Evolutionary conservation across 2,329 filamentous ascomycete species (phyloP), one percentile per base, ranked within the genome.

Genomic region (Coniochaeta prunicola): DNA sequence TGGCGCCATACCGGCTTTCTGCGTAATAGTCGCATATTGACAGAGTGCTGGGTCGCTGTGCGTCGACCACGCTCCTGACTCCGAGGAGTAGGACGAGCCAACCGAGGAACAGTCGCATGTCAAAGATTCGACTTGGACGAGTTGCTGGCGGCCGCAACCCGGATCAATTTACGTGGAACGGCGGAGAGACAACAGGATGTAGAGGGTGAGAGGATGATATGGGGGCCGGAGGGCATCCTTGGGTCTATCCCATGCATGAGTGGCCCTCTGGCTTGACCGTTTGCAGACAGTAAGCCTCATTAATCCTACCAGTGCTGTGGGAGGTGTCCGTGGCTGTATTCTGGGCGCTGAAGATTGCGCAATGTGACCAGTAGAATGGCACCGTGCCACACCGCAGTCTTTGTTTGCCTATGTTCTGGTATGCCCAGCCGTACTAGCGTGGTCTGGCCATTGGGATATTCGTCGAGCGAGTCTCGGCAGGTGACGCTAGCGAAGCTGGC

Each of bases 11-110:
- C 5, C 53, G 57, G 12, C 59, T 42, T 5, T 62, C 56, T 2
- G 69, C 67, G 56, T 71, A 71, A 56, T 68, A 71, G 58, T 71
- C 69, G 58, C 69, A 71, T 26, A 71, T 67, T 34, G 67, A 65
- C 26, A 57, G 68, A 66, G 26, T 68, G 62, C 59, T 69, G 62
- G 34, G 66, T 31, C 66, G 59, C 36, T 67, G 66, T 45, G 40
- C 40, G 7, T 45, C 6, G 13, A 24, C 40, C n/a, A 21, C 40
- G 7, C n/a, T 24, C n/a, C 40, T 17, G n/a, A 17, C 19, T 19
- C 19, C n/a, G 40, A 45, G 40, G 40, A 45, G 40, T 24, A 45
- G 40, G 6, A 45, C n/a, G 40, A 45, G 12, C 40, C 40, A 19
- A 19, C 9, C 40, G 40, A 45, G 13, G 17, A 45, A 9, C 40